Evolutionary conservation across 768 basidiomycete species (phyloP).

Genomic region (Russula dissimulans): DNA sequence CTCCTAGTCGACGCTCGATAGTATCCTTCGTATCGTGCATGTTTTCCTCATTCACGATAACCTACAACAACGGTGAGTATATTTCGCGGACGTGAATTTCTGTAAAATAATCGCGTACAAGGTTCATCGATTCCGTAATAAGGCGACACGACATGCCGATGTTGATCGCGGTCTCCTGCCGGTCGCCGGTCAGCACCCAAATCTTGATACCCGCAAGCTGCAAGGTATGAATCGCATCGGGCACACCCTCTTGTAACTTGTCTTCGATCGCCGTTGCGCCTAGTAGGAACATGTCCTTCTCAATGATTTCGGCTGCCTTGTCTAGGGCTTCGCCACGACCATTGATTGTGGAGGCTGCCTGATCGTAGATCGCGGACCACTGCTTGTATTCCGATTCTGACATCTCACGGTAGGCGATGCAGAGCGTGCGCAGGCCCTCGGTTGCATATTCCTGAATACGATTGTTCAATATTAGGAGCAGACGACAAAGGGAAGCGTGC

Average conservation of each 20-base stretch:
- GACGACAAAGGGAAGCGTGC: constrained; percentile 10
- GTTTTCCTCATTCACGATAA: constrained; percentile 89
- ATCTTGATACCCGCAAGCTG: constrained; percentile 99
- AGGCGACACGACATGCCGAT: constrained; percentile 96
- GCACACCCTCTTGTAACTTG: constrained; percentile 96
- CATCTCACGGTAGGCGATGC: constrained; percentile 89
- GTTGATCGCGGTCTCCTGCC: constrained; percentile 99
- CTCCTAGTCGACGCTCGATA: constrained; percentile 76
- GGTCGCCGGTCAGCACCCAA: constrained; percentile 96
- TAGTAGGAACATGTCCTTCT: constrained; percentile 84
- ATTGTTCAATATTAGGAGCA: background rate
- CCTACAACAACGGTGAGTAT: constrained; percentile 35
- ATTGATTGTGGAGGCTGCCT: constrained; percentile 91
- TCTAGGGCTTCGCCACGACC: constrained; percentile 94
- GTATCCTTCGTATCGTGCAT: constrained; percentile 77
- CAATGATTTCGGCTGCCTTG: constrained; percentile 89
- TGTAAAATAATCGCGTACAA: constrained; percentile 42
- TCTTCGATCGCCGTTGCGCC: constrained; percentile 99
- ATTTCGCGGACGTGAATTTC: too few species aligned
- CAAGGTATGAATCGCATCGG: constrained; percentile 93
- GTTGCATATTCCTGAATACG: constrained; percentile 80
- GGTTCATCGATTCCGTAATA: constrained; percentile 97
- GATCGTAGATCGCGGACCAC: constrained; percentile 82
- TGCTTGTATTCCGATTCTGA: constrained; percentile 83
- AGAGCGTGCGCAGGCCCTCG: constrained; percentile 94